A percentile compares a stretch with the other conserved stretches of the same genome.
phyloP scores from a whole-genome alignment of 257 asterid genomes.

The Solanum virginianum region DNA sequence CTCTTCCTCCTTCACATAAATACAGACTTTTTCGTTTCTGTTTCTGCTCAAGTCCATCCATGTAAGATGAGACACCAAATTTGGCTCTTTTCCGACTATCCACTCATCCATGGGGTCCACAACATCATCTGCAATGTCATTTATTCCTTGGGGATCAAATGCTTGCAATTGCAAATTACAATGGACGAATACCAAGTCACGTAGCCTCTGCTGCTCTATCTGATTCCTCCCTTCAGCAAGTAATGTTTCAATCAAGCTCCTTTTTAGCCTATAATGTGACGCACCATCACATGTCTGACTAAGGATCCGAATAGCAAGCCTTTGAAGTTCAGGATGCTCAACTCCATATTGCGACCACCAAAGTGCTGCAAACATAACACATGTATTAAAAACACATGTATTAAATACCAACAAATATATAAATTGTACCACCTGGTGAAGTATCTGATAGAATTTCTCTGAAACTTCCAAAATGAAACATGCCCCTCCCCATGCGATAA shows the following conservation, averaged over 20 bases:
- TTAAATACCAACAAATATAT: not conserved
- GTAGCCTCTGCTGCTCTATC: constrained; percentile 15
- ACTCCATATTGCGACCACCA: constrained; percentile 58
- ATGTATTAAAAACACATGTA: not conserved
- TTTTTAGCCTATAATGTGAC: constrained; percentile 29
- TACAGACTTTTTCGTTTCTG: not conserved
- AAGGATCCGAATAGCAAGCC: constrained; percentile 32
- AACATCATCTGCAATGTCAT: not conserved
- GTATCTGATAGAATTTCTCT: constrained; percentile 1
- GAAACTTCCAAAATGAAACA: constrained; percentile 10
- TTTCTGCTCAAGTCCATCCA: constrained; percentile 3
- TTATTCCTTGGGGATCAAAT: constrained; percentile 2
- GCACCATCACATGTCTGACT: constrained; percentile 55
- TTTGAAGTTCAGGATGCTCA: constrained; percentile 39
- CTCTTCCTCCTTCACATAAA: not conserved
- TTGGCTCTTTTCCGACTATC: constrained; percentile 2
- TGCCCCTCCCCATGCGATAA: constrained; percentile 13
- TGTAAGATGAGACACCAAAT: not conserved
- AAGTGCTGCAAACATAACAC: constrained; percentile 16
- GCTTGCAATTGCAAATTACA: constrained; percentile 43
- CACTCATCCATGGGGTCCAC: constrained; percentile 16
- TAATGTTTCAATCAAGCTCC: constrained; percentile 24
- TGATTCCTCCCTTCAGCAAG: constrained; percentile 6
- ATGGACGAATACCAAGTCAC: constrained; percentile 24
- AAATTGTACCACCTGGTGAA: constrained; percentile 27